A percentile compares a stretch with the other conserved stretches of the same genome.
phyloP scores from a whole-genome alignment of 139 green algal genomes.

The Mesostigma viride region DNA sequence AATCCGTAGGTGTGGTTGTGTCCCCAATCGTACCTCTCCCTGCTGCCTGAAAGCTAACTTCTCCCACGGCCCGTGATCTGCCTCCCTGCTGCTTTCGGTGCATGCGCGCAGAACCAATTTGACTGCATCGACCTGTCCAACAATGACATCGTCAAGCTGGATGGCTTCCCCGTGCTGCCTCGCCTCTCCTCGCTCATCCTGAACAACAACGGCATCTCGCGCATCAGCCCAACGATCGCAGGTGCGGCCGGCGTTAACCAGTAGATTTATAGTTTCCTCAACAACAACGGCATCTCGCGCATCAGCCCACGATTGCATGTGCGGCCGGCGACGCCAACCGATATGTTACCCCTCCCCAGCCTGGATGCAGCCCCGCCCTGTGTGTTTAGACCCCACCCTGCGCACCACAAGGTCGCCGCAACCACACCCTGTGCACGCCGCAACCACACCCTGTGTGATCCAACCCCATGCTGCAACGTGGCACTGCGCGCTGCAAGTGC shows the following conservation, averaged over 20 bases:
- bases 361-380: no score
- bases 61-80: not conserved
- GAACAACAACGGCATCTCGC: slow-evolving; percentile 77
- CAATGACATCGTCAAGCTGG: slow-evolving; percentile 87
- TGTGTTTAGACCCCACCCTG: no score
- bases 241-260: slow-evolving; percentile 40
- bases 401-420: no score
- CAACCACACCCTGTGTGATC: no score
- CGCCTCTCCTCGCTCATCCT: slow-evolving; percentile 66
- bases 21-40: not conserved
- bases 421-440: no score
- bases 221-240: slow-evolving; percentile 57
- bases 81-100: not conserved
- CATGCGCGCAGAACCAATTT: slow-evolving; percentile 82
- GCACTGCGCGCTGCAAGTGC: no score
- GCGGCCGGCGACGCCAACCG: no score
- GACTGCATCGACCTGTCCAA: slow-evolving; percentile 92
- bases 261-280: no score
- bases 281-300: slow-evolving; percentile 79
- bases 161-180: slow-evolving; percentile 81
- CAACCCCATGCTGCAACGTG: no score
- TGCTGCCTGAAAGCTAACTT: not conserved
- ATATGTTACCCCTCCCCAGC: no score
- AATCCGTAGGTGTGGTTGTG: not conserved
- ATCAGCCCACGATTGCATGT: slow-evolving; percentile 63